A percentile compares a stretch with the other conserved stretches of the same genome.
phyloP scores from a whole-genome alignment of 2,329 filamentous ascomycete genomes.

The Chaetomium sp. region DNA sequence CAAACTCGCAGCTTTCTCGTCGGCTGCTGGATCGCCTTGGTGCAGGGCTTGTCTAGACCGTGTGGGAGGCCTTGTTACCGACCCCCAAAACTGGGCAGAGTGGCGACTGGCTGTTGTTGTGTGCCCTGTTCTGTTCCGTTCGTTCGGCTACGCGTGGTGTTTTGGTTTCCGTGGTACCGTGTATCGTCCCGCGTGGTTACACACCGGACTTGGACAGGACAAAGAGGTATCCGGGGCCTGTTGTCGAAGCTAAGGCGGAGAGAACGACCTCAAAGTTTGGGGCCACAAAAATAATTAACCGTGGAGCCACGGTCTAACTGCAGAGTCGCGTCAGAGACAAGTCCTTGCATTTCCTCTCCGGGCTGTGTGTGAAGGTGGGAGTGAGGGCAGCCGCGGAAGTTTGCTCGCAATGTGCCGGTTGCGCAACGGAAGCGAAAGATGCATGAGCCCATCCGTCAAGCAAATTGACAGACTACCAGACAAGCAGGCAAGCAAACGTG shows the following conservation, averaged over 20 bases:
- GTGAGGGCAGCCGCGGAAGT: too few relatives aligned
- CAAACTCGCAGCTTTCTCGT: conserved; percentile 4
- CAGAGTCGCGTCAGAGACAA: conserved; percentile 34
- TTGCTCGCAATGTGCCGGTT: too few relatives aligned
- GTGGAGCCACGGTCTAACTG: conserved; percentile 27
- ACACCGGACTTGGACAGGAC: conserved; percentile 9
- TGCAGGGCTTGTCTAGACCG: conserved; percentile 8
- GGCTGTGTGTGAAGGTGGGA: too few relatives aligned
- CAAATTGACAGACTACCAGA: too few relatives aligned
- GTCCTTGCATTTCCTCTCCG: conserved; percentile 9
- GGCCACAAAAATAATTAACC: conserved; percentile 23
- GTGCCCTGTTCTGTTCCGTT: conserved; percentile 16
- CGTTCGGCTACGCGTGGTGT: conserved; percentile 19
- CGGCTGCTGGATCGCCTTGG: conserved; percentile 28
- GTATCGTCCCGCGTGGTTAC: conserved; percentile 22
- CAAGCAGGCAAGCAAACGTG: too few relatives aligned
- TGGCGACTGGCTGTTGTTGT: conserved; percentile 1
- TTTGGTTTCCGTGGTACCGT: conserved; percentile 16
- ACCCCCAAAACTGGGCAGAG: background rate
- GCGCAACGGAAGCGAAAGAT: too few relatives aligned
- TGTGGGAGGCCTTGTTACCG: conserved; percentile 3
- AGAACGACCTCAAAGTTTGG: conserved; percentile 19
- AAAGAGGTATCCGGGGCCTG: too few relatives aligned
- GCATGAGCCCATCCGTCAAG: too few relatives aligned
- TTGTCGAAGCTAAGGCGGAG: background rate